phyloP scores from a whole-genome alignment of 352 stramenopile species.

The Phytopythium litorale region DNA sequence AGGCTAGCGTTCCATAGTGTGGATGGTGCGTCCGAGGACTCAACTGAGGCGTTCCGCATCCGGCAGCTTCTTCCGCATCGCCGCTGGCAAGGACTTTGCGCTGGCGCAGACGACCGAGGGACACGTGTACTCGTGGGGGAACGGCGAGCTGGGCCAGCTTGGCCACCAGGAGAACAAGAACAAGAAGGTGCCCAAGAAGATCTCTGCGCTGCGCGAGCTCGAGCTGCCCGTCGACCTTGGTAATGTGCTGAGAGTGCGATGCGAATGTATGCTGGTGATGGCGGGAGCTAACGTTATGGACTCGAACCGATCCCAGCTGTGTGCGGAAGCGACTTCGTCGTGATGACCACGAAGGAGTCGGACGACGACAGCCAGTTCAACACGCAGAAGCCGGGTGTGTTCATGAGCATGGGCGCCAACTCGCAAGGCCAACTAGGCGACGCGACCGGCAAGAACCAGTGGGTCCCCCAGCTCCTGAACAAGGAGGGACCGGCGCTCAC shows the following conservation, averaged over 20 bases:
- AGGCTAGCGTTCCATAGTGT: background rate
- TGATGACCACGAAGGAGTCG: conserved; percentile 67
- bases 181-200: conserved; percentile 85
- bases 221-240: conserved; percentile 67
- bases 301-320: conserved; percentile 16
- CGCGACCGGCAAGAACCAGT: conserved; percentile 72
- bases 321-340: conserved; percentile 64
- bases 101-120: conserved; percentile 50
- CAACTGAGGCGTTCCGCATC: conserved; percentile 1
- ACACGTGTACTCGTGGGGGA: conserved; percentile 79
- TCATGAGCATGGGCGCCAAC: conserved; percentile 82
- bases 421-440: conserved; percentile 64
- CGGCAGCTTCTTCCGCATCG: conserved; percentile 51
- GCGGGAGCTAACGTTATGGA: background rate
- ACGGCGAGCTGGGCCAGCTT: conserved; percentile 70
- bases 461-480: conserved; percentile 76
- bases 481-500: conserved; percentile 59
- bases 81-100: conserved; percentile 57
- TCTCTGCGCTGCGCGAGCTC: conserved; percentile 74
- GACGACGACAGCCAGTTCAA: conserved; percentile 75
- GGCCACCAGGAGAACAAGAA: conserved; percentile 85
- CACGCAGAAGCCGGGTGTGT: conserved; percentile 66
- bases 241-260: conserved; percentile 14
- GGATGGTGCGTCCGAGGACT: background rate
- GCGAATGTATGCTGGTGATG: background rate